Conservation (phyloP, 139 green algal genomes). For the Tetraselmis striata region DNA sequence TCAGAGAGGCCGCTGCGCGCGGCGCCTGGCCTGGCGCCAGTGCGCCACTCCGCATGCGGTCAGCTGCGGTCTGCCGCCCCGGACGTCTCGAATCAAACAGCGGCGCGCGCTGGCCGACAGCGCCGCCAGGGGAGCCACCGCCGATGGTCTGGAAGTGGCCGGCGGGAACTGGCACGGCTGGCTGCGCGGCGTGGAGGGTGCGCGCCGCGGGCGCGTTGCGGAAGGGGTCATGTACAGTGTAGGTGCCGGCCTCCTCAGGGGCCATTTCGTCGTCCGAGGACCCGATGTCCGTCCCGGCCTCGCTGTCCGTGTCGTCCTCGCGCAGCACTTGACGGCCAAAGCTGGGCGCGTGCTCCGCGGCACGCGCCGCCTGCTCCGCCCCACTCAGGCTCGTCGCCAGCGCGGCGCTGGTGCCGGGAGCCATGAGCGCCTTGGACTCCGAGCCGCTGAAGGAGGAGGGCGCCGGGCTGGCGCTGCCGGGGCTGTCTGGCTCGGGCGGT, state of each 20-base stretch:
- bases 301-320: background rate
- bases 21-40: background rate
- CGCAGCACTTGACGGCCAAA: background rate
- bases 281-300: background rate
- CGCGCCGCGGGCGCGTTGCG: background rate
- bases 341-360: background rate
- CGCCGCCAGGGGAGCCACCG: no score
- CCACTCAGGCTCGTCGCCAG: background rate
- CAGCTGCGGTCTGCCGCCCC: background rate
- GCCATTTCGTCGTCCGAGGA: background rate
- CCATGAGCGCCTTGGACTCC: background rate
- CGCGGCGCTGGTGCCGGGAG: background rate
- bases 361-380: background rate
- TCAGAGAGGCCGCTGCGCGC: background rate
- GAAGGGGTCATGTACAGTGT: background rate
- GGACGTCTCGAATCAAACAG: background rate
- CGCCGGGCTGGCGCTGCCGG: background rate
- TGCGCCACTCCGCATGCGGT: background rate
- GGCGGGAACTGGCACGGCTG: background rate
- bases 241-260: background rate
- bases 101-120: background rate
- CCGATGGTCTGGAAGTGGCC: background rate
- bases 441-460: background rate
- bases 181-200: background rate
- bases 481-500: background rate